These are phyloP conservation scores for Populus euphratica DNA, from an alignment of 345 rosid species.

Conservation along the genomic window DNA sequence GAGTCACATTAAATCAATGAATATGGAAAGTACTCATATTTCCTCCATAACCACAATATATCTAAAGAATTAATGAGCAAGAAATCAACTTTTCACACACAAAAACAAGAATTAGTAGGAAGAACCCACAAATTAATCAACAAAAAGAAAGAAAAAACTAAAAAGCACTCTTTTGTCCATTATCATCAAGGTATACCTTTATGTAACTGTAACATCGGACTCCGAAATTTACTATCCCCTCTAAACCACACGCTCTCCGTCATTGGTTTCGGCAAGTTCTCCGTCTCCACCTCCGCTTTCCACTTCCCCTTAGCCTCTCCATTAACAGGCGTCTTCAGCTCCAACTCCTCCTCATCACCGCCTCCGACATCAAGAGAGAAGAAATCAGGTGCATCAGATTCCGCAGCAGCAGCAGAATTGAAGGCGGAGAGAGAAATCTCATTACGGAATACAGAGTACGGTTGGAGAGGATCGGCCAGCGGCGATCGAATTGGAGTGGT, in stretches of 20 bases:
- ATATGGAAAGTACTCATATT: too few species aligned
- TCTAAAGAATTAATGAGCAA: too few species aligned
- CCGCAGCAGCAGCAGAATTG: conserved; percentile 21
- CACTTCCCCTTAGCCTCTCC: neutral
- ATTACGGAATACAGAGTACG: conserved; percentile 66
- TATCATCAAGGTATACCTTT: conserved; percentile 44
- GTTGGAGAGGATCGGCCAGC: conserved; percentile 21
- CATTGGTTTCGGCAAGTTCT: conserved; percentile 17
- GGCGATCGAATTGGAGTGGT: conserved; percentile 17
- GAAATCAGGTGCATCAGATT: conserved; percentile 52
- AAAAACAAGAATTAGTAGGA: neutral
- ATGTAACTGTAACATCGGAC: conserved; percentile 92
- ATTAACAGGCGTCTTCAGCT: conserved; percentile 17
- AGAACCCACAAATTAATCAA: neutral
- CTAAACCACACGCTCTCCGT: conserved; percentile 72
- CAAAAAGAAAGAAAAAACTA: neutral
- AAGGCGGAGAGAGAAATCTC: conserved; percentile 52
- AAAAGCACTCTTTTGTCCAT: neutral
- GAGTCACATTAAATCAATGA: too few species aligned
- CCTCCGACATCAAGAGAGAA: conserved; percentile 61
- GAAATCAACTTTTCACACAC: neutral
- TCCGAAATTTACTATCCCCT: conserved; percentile 58
- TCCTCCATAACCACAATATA: too few species aligned
- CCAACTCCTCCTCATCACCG: conserved; percentile 18
- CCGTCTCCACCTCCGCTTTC: neutral